Percentiles rank a stretch among this genome's conserved stretches.
phyloP scores from a whole-genome alignment of 305 asterid genomes.

The Fraxinus angustifolia region DNA sequence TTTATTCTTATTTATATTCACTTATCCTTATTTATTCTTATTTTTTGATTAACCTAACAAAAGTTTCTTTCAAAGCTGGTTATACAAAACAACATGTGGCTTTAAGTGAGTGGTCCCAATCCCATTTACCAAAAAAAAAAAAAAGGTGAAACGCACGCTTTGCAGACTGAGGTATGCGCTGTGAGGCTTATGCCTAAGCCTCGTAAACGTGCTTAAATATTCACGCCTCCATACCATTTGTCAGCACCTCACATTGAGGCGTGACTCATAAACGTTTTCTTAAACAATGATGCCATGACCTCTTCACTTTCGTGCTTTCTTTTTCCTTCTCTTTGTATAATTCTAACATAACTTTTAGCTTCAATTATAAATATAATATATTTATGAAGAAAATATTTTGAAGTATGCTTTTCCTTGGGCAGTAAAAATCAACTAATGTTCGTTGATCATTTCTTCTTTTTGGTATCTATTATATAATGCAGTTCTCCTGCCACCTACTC shows the following conservation, averaged over 20 bases:
- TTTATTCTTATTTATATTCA: background rate
- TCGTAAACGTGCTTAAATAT: background rate
- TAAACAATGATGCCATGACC: background rate
- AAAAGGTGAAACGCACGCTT: background rate
- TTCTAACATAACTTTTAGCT: background rate
- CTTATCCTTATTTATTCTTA: background rate
- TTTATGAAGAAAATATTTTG: background rate
- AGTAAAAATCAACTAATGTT: background rate
- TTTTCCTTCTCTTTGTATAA: background rate
- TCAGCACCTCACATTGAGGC: background rate
- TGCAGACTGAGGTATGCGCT: background rate
- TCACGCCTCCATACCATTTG: background rate
- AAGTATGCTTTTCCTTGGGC: background rate
- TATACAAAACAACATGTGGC: background rate
- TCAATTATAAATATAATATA: background rate
- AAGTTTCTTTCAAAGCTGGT: background rate
- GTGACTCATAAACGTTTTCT: background rate
- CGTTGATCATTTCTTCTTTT: background rate
- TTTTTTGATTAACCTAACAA: background rate
- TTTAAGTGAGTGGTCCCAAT: background rate
- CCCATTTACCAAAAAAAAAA: background rate
- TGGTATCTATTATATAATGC: background rate
- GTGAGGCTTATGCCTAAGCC: background rate
- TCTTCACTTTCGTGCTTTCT: background rate
- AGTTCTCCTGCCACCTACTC: background rate